Base-by-base conservation (phyloP, 177 flowering plant genomes). In the Telopea speciosissima region DNA sequence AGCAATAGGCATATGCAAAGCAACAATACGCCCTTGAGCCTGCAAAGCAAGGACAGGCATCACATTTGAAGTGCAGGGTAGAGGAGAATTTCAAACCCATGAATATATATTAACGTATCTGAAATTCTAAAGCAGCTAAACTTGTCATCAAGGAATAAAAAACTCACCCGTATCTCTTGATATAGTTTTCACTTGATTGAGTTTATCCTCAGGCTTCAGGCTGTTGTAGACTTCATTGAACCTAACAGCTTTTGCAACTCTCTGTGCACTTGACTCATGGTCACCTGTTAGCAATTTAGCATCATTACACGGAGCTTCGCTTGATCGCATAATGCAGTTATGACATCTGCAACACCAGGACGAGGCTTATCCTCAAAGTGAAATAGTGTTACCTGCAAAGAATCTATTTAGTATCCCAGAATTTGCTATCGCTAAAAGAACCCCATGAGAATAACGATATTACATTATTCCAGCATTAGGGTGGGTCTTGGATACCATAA, bases 251-350 rank as follows among this genome's bases (percentile, higher is more conserved):
- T 86, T 91, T 33, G 97, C 97, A 72, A 96, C 97, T 80, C 98
- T 91, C 83, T 76, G 69, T 56, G 98, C 98, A 86, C 97, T 93
- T 59, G 93, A 85, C 70, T 84, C 82, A 73, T 96, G 99, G 79
- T 96, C 99, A 70, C 99, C 99, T 70, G 99, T 96, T 78, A 96
- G 74, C 98, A 96, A n/a, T n/a, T n/a, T n/a, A n/a, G n/a, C n/a
- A n/a, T 93, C 86, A 93, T 89, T 52, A 96, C 83, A 59, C 83
- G 90, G 26, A 93, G 84, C 77, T 82, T 89, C 73, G 85, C 97
- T 66, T 86, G 77, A 75, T 88, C 83, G 77, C 72, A 80, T 67
- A 96, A 76, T 74, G 83, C 80, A 63, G 78, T 40, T 58, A 93
- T 80, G 40, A 91, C 93, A 64, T 86, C 90, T 26, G 72, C 69